Base-by-base conservation (phyloP, 805 yeast species). In the Ogataea paraovalis region DNA sequence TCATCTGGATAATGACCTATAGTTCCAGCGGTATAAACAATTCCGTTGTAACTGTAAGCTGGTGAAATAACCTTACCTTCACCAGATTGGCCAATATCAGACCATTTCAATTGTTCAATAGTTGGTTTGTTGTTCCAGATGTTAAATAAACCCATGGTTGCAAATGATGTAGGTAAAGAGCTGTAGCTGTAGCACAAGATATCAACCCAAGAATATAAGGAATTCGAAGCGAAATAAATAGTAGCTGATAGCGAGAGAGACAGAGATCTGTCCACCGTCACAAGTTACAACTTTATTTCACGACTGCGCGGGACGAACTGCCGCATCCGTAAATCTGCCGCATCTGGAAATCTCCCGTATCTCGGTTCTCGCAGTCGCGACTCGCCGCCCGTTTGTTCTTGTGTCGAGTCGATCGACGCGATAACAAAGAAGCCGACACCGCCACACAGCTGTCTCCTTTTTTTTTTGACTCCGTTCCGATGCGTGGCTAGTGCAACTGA, bases 81-180 rank as follows among this genome's bases (percentile, higher is more conserved):
- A 14, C 37, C 16, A 18, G 46, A 13, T 18, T 39, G 21, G 2
- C 46, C 46, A 38, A 43, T 16, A 13, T 43, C 46, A 2, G 20
- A 2, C 46, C 46, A 43, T 38, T 38, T 34, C n/a, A 43, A 16
- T 22, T 43, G 28, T 25, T 42, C 98, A 98, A 8, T 78, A 76
- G 55, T 71, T 94, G 34, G 97, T 10, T 34, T 34, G 3, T 34
- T 34, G 4, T 18, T 34, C 20, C 5, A 34, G 5, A 34, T 7
- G 12, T 34, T 34, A 4, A 34, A 34, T 16, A 34, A 34, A 13
- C 20, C 19, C 38, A 34, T 34, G 19, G 5, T 16, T 34, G 20
- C 4, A 14, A 30, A 10, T 30, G 12, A 5, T 14, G n/a, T 5
- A 12, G 5, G 34, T 9, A 7, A 30, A 30, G 16, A 14, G n/a